A percentile compares a stretch with the other conserved stretches of the same genome.
Evolutionary conservation across 2,329 filamentous ascomycete genomes (phyloP).

Genomic region (Scorias spongiosa): DNA sequence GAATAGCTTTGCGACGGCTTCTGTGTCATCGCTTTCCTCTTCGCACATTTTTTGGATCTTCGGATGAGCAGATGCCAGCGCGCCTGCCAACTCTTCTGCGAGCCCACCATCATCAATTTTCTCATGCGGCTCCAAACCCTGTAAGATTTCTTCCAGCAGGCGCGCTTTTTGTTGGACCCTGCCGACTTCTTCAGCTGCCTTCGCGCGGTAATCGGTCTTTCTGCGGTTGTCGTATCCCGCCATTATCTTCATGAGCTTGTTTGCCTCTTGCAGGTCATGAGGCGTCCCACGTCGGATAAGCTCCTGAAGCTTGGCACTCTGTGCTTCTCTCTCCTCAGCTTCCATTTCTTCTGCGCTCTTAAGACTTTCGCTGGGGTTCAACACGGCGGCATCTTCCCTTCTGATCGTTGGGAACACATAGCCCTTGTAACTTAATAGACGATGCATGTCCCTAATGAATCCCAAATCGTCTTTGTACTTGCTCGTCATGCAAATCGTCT

Average conservation of each 20-base stretch:
- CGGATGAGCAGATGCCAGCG: conserved; percentile 83
- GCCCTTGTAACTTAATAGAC: conserved; percentile 87
- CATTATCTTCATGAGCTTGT: conserved; percentile 98
- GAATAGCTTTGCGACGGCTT: conserved; percentile 85
- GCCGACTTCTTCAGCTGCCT: conserved; percentile 85
- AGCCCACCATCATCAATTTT: conserved; percentile 56
- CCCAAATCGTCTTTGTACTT: conserved; percentile 94
- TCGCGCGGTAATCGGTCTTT: conserved; percentile 95
- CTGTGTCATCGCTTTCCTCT: conserved; percentile 91
- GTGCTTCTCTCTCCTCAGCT: conserved; percentile 83
- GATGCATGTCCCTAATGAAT: conserved; percentile 95
- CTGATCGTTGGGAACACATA: conserved; percentile 89
- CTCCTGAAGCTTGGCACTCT: conserved; percentile 96
- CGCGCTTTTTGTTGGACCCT: conserved; percentile 94
- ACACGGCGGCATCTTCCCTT: conserved; percentile 82
- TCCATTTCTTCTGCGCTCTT: conserved; percentile 98
- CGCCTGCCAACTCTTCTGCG: conserved; percentile 70
- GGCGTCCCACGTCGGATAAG: conserved; percentile 83
- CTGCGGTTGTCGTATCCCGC: conserved; percentile 88
- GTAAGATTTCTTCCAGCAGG: conserved; percentile 81
- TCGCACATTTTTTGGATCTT: conserved; percentile 99
- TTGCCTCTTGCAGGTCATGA: conserved; percentile 90
- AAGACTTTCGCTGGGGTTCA: conserved; percentile 93
- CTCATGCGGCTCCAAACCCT: conserved; percentile 69
- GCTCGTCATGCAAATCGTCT: conserved; percentile 95